phyloP scores from a whole-genome alignment of 345 rosid species.

The Euclidium syriacum region DNA sequence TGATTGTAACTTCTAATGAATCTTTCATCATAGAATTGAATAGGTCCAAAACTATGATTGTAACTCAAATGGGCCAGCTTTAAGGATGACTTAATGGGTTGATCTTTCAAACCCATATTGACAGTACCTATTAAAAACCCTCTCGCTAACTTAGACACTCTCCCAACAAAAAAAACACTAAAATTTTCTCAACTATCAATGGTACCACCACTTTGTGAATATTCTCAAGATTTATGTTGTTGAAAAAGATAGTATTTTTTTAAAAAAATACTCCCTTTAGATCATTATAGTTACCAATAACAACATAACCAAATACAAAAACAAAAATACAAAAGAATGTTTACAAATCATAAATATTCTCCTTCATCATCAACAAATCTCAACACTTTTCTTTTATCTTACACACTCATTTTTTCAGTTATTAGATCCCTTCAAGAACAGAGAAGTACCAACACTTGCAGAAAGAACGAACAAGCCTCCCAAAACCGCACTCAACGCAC shows the following conservation, averaged over 20 bases:
- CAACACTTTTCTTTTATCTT: neutral
- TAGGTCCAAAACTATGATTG: no score
- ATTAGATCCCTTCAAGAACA: constrained; percentile 27
- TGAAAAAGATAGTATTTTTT: no score
- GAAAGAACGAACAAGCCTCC: constrained; percentile 31
- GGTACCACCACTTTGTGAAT: no score
- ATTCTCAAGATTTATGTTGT: no score
- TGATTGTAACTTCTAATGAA: no score
- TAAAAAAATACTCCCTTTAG: no score
- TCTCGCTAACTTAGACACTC: no score
- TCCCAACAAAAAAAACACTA: no score
- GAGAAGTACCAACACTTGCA: constrained; percentile 28
- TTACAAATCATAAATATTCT: neutral
- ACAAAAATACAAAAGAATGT: neutral
- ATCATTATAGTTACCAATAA: constrained; percentile 6
- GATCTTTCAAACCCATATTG: neutral
- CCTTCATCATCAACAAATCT: neutral
- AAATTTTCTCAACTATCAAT: no score
- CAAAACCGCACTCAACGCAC: constrained; percentile 22
- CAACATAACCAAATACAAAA: neutral
- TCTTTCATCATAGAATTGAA: no score
- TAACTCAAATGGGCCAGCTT: no score
- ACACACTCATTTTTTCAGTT: constrained; percentile 3
- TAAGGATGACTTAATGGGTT: neutral
- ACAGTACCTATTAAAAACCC: neutral